Base-by-base conservation (phyloP, 2,329 filamentous ascomycete genomes). In the Sphaerulina populicola region DNA sequence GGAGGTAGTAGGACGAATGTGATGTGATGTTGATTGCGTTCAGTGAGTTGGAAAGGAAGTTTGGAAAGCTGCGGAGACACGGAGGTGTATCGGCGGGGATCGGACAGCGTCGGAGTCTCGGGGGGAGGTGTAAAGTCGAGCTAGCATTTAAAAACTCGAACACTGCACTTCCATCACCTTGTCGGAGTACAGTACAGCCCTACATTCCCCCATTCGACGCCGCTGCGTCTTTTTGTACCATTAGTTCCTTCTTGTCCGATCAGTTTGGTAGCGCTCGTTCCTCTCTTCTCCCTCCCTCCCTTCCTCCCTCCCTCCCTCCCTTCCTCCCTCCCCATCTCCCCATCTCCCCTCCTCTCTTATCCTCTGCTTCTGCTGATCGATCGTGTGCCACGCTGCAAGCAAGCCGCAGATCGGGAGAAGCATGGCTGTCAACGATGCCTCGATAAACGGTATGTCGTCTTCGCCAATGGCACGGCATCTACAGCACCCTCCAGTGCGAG, bases 361-460 rank as follows among this genome's bases (percentile, higher is more conserved):
- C 15, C n/a, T 48, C 38, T 14, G n/a, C 29, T 41, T 14, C 6
- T 30, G 38, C 23, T 37, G 38, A 41, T 11, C 29, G 21, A 35
- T 23, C 14, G 8, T 8, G 6, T 35, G 35, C 27, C 46, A 48
- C 21, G 14, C 21, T 33, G 27, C 12, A 29, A 27, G 27, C 38
- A 39, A 37, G 29, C 46, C 6, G 23, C 40, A 15, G 29, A 38
- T 23, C 38, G 39, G 38, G 35, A 44, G 33, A 39, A 48, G 40
- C 38, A 56, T 56, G 54, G 51, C 54, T 53, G 51, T 40, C 39
- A 39, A 53, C 46, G 51, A 54, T 47, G 44, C 54, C 47, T 47
- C 44, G 40, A 54, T 46, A 42, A 54, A 47, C 37, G 48, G 52
- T 54, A 53, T 47, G 51, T 44, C 23, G 10, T 23, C 39, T 21